These are phyloP conservation scores for Skeletonema tropicum DNA, from an alignment of 108 stramenopile genomes.

Conservation along the genomic window DNA sequence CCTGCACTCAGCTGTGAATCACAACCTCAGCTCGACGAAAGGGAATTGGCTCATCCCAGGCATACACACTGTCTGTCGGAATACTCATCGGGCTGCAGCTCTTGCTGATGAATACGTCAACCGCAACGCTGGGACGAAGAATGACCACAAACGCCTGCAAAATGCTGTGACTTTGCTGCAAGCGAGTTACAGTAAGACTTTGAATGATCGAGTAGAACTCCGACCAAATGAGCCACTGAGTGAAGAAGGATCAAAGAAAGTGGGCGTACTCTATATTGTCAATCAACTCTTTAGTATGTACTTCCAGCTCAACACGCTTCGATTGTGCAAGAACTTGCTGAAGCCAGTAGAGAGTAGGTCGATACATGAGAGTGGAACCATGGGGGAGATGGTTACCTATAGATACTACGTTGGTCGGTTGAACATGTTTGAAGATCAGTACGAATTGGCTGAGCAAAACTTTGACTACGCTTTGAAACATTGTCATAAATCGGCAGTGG, in stretches of 20 bases:
- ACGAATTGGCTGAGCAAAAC: constrained; percentile 84
- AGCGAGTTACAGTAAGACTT: constrained; percentile 79
- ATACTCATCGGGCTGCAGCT: constrained; percentile 68
- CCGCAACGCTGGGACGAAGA: constrained; percentile 30
- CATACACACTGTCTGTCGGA: constrained; percentile 73
- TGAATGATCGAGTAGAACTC: constrained; percentile 85
- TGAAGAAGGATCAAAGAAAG: constrained; percentile 81
- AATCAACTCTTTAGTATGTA: constrained; percentile 94
- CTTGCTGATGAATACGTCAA: constrained; percentile 60
- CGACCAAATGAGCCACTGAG: constrained; percentile 53
- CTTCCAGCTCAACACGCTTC: constrained; percentile 91
- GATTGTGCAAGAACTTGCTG: constrained; percentile 91
- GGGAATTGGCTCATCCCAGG: constrained; percentile 88
- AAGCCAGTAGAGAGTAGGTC: constrained; percentile 78
- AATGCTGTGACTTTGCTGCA: constrained; percentile 79
- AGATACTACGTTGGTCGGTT: constrained; percentile 90
- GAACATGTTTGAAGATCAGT: constrained; percentile 95
- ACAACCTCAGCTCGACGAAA: constrained; percentile 62
- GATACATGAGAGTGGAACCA: constrained; percentile 70
- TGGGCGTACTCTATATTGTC: constrained; percentile 85
- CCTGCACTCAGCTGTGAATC: constrained; percentile 74
- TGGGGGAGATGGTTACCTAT: constrained; percentile 93
- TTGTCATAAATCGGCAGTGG: constrained; percentile 68
- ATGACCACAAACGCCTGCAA: constrained; percentile 74
- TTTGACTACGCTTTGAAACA: constrained; percentile 87